Evolutionary conservation across 441 rosid genomes (phyloP), one percentile per base, ranked within the genome.

Genomic region (Erodium moschatum): DNA sequence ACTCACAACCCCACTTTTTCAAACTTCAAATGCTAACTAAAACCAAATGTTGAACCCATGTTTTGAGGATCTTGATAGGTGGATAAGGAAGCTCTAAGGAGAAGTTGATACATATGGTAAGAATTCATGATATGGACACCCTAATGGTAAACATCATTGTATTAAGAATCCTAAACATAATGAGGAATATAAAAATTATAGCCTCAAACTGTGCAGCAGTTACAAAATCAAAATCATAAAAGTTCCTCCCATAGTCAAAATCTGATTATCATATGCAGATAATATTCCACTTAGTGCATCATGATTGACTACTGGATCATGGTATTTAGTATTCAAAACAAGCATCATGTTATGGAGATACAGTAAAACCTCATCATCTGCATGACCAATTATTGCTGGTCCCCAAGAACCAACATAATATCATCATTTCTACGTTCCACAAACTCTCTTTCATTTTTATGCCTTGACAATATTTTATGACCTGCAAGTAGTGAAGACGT

Each of bases 401-500:
- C 97, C 98, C 97, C 97, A 91, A 65, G 97, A 91, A 50, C 95
- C 92, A 67, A 87, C 96, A 61, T 89, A 90, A 78, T 89, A 4
- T 44, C 50, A 8, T 4, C 50, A 44, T 9, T 44, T 9, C 50
- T 44, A 44, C n/a, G 3, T 44, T 44, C 11, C 50, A 44, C 11
- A 8, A 8, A 44, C 13, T 44, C 50, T 24, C 27, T 44, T 44
- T 44, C 9, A 44, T 44, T 7, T 44, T 44, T 44, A 8, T 44
- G 50, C 50, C 50, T 44, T 44, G 3, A 44, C 6, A 44, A 44
- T 44, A 44, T 2, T 35, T 35, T 35, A 35, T 35, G 5, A 4
- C 42, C 42, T 35, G 42, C 42, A 35, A 35, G 42, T 35, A 35
- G 7, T 35, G 42, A 6, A 3, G 5, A 4, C 42, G 4, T 35